Percentiles rank a stretch among this genome's conserved stretches.
These are phyloP conservation scores for Papiliotrema fonsecae DNA, from an alignment of 1,284 basidiomycete genomes.

Conservation along the genomic window DNA sequence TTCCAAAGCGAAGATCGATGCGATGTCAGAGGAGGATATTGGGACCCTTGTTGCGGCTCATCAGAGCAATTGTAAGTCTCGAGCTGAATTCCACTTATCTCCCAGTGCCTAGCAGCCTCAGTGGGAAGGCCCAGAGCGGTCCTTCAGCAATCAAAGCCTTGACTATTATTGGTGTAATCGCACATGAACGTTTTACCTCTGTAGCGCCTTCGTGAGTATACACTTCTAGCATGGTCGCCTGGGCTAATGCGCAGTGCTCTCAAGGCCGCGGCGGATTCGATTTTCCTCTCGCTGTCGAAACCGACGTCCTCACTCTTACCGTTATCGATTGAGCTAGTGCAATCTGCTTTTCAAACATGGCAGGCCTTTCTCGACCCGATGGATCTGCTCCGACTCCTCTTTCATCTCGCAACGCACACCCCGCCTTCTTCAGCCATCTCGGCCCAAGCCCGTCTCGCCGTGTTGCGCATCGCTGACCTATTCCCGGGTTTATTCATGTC, in stretches of 20 bases:
- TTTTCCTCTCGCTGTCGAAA: conserved; percentile 70
- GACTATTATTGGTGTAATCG: conserved; percentile 76
- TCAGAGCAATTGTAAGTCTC: conserved; percentile 23
- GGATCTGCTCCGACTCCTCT: conserved; percentile 79
- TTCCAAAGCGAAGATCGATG: conserved; percentile 66
- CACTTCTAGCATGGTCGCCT: too few species aligned
- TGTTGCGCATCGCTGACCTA: conserved; percentile 74
- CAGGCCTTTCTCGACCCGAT: conserved; percentile 90
- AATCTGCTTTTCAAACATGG: conserved; percentile 86
- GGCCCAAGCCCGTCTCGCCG: conserved; percentile 65
- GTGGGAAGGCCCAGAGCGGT: not conserved
- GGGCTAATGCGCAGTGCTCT: conserved; percentile 58
- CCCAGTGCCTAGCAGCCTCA: not conserved
- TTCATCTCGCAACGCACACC: conserved; percentile 74
- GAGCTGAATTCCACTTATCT: not conserved
- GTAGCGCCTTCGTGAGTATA: too few species aligned
- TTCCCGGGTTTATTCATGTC: conserved; percentile 93
- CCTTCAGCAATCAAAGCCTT: conserved; percentile 61
- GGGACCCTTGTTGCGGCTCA: conserved; percentile 52
- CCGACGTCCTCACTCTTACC: conserved; percentile 60
- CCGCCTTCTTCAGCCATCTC: conserved; percentile 44
- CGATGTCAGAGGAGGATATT: conserved; percentile 64
- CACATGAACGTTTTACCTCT: too few species aligned
- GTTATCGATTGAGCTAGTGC: conserved; percentile 83
- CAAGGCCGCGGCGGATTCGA: conserved; percentile 75